A percentile compares a stretch with the other conserved stretches of the same genome.
These are phyloP conservation scores for Didymella exigua DNA, from an alignment of 2,329 filamentous ascomycete genomes.

Conservation along the genomic window DNA sequence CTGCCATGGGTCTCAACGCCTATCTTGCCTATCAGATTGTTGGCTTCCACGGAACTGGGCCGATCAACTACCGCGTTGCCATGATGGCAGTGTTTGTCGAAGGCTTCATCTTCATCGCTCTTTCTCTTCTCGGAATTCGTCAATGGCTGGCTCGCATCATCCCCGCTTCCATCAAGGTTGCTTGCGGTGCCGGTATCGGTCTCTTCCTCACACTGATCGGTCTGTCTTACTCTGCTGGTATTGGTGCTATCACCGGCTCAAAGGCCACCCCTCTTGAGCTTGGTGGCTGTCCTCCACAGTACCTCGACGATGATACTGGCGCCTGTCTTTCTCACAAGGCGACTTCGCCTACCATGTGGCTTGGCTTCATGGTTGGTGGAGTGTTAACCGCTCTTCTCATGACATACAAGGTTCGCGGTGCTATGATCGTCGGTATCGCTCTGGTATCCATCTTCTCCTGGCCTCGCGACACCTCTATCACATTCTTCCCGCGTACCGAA, in stretches of 20 bases:
- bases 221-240: conserved; percentile 81
- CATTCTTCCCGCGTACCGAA: conserved; percentile 76
- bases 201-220: conserved; percentile 79
- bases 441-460: conserved; percentile 87
- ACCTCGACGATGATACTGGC: conserved; percentile 47
- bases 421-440: conserved; percentile 81
- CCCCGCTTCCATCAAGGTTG: conserved; percentile 82
- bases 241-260: conserved; percentile 75
- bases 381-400: conserved; percentile 79
- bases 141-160: conserved; percentile 69
- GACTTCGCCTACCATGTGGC: conserved; percentile 82
- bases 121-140: conserved; percentile 74
- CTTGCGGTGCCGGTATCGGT: conserved; percentile 90
- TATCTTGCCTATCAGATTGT: conserved; percentile 86
- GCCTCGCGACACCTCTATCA: conserved; percentile 76
- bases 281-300: conserved; percentile 71
- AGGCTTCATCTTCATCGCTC: conserved; percentile 80
- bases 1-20: conserved; percentile 84
- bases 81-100: conserved; percentile 88
- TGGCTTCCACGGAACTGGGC: conserved; percentile 76
- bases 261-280: conserved; percentile 72
- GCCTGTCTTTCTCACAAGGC: conserved; percentile 74
- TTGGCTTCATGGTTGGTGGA: conserved; percentile 85
- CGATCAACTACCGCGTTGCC: conserved; percentile 69
- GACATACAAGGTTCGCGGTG: conserved; percentile 85